These are phyloP conservation scores for Skeletonema menzelii DNA, from an alignment of 108 stramenopile species.

Conservation along the genomic window DNA sequence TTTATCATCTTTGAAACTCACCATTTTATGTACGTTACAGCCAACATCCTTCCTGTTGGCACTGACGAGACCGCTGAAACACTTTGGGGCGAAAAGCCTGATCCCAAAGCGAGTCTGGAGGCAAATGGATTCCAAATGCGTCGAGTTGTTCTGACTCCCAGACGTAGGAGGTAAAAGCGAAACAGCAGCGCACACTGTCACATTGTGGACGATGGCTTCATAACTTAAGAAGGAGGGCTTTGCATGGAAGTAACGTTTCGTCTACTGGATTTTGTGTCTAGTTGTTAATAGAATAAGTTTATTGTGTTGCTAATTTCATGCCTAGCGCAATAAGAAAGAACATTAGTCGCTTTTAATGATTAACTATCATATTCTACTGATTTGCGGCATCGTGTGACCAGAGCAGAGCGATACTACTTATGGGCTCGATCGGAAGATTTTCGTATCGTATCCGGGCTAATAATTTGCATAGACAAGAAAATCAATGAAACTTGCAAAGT, in stretches of 20 bases:
- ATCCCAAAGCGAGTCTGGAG: conserved; percentile 70
- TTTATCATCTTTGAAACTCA: not conserved
- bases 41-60: conserved; percentile 51
- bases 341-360: no score
- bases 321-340: no score
- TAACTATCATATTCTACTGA: no score
- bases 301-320: not conserved
- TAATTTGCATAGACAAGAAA: not conserved
- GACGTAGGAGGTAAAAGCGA: conserved; percentile 36
- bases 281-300: not conserved
- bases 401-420: no score
- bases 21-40: conserved; percentile 20
- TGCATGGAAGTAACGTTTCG: not conserved
- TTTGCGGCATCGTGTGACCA: no score
- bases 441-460: no score
- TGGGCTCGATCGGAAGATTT: no score
- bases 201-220: not conserved
- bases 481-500: no score
- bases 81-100: conserved; percentile 70
- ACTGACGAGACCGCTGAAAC: conserved; percentile 62
- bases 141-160: conserved; percentile 62
- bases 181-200: not conserved
- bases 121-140: conserved; percentile 76
- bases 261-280: not conserved
- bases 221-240: not conserved